Base-by-base conservation (phyloP, 441 rosid species). In the Flueggea neowawraea region DNA sequence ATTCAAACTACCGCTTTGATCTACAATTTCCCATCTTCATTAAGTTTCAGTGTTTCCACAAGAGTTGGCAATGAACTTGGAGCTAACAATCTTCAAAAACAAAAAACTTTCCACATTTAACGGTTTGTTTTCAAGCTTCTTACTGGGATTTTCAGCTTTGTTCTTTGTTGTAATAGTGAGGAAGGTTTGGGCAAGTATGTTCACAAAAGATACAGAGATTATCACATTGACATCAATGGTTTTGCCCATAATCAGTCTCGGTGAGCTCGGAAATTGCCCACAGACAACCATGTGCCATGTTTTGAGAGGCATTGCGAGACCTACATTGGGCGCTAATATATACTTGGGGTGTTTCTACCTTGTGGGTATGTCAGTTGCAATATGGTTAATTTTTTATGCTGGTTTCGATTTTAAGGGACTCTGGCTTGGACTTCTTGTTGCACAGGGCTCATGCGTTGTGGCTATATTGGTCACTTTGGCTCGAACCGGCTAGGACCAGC, bases 211-310 rank as follows among this genome's bases (percentile, higher is more conserved):
- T 64, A 14, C 16, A 32, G 90, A 90, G 73, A 84, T 92, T 22
- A 55, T 84, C 22, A 75, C 73, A 58, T 66, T 88, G 73, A 90
- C 98, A 11, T 77, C 91, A 1, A 78, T 77, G 78, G 84, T 83
- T 58, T 72, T 92, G 76, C 96, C 95, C 10, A 84, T 92, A 62
- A 76, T 88, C 10, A 96, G 98, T 16, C 77, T 90, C 1, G 89
- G 98, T 65, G 98, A 92, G 78, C 78, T 92, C 6, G 98, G 98
- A 17, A 92, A 90, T 65, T 92, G 96, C 74, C 95, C 98, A 3
- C 98, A 92, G 70, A 92, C 98, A 5, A 84, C 95, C 10, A 78
- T 84, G 10, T 92, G 98, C 28, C 96, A 96, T 8, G 98, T 88
- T 3, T 61, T 92, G 55, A 78, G 98, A 63, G 98, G 98, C 47